phyloP scores from a whole-genome alignment of 1,284 basidiomycete genomes.

The Cutaneotrichosporon arboriforme region DNA sequence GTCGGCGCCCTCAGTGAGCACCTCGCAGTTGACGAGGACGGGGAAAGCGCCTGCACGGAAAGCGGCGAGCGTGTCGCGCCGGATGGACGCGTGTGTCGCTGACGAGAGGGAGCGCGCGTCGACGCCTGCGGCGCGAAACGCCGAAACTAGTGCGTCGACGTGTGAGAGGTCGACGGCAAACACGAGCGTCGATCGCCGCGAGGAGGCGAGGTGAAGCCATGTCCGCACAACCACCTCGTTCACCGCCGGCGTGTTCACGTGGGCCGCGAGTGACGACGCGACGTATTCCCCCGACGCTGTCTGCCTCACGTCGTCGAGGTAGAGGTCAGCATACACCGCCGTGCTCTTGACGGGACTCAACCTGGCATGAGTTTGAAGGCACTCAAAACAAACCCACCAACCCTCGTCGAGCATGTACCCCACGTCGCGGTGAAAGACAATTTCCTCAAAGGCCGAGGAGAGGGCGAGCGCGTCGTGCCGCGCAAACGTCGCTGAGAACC shows the following conservation, averaged over 20 bases:
- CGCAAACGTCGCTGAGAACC: constrained; percentile 92
- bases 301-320: constrained; percentile 63
- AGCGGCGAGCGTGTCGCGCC: constrained; percentile 60
- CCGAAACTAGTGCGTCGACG: constrained; percentile 66
- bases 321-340: constrained; percentile 65
- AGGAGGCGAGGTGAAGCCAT: constrained; percentile 70
- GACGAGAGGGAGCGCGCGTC: constrained; percentile 80
- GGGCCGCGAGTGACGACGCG: constrained; percentile 64
- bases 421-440: constrained; percentile 93
- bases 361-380: constrained; percentile 51
- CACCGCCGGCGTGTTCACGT: constrained; percentile 70
- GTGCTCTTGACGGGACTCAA: constrained; percentile 78
- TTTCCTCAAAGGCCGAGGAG: constrained; percentile 78
- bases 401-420: constrained; percentile 87
- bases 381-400: constrained; percentile 56
- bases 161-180: constrained; percentile 87
- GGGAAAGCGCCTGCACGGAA: constrained; percentile 73
- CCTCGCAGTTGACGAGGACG: constrained; percentile 87
- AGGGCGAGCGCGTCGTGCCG: constrained; percentile 87
- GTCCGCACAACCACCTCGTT: constrained; percentile 71
- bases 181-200: constrained; percentile 76
- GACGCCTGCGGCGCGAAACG: constrained; percentile 70
- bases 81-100: constrained; percentile 61
- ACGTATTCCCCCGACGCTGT: constrained; percentile 72
- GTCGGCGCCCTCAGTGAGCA: constrained; percentile 86